Percentiles rank a stretch among this genome's conserved stretches.
These are phyloP conservation scores for Talaromyces sp. DNA, from an alignment of 2,329 filamentous ascomycete genomes.

Conservation along the genomic window DNA sequence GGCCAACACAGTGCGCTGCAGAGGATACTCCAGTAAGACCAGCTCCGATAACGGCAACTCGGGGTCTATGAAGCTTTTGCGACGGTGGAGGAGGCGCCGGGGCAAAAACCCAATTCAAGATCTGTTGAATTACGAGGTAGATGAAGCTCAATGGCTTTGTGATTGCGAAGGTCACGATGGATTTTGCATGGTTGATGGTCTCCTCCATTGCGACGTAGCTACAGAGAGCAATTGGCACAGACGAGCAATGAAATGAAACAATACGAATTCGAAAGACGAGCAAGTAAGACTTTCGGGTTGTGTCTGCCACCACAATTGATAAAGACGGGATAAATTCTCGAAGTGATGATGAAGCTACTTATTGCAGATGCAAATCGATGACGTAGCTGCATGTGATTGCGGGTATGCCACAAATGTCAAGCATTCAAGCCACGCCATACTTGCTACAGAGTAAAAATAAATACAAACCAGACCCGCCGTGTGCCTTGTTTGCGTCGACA, in stretches of 20 bases:
- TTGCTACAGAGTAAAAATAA: background rate
- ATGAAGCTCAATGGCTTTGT: constrained; percentile 27
- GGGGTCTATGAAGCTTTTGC: constrained; percentile 56
- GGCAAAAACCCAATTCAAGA: constrained; percentile 55
- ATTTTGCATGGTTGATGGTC: constrained; percentile 1
- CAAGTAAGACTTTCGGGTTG: background rate
- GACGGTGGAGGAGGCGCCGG: constrained; percentile 63
- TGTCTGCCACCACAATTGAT: background rate
- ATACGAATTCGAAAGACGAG: background rate
- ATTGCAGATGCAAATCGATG: background rate
- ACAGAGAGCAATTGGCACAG: background rate
- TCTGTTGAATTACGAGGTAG: constrained; percentile 30
- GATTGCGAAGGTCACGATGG: constrained; percentile 13
- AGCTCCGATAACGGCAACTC: constrained; percentile 66
- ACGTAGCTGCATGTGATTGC: constrained; percentile 14
- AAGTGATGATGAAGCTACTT: background rate
- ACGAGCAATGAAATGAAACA: background rate
- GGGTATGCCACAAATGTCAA: background rate
- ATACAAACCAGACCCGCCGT: background rate
- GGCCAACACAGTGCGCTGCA: constrained; percentile 77
- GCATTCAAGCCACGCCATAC: background rate
- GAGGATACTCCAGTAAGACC: constrained; percentile 73
- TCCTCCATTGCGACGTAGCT: background rate
- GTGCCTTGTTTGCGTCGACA: constrained; percentile 14
- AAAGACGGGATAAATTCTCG: background rate